Evolutionary conservation across 768 basidiomycete species (phyloP).

Genomic region (Tylopilus balloui): DNA sequence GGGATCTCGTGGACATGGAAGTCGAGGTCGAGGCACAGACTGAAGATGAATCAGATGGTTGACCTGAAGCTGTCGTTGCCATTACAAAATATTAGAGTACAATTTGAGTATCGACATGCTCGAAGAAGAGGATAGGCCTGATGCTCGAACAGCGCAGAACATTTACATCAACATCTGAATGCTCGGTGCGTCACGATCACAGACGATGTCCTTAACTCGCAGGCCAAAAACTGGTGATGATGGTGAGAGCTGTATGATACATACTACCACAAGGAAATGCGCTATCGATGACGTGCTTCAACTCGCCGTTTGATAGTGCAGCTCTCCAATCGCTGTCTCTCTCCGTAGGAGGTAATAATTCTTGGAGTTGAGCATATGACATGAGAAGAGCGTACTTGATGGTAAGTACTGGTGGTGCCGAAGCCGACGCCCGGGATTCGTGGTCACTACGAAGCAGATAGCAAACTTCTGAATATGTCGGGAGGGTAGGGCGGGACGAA

Average conservation of each 20-base stretch:
- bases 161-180: background rate
- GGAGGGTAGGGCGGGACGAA: slow-evolving; percentile 25
- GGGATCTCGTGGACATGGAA: slow-evolving; percentile 57
- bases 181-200: background rate
- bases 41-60: slow-evolving; percentile 30
- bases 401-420: slow-evolving; percentile 9
- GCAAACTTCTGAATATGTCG: slow-evolving; percentile 27
- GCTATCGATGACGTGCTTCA: slow-evolving; percentile 24
- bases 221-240: slow-evolving; percentile 18
- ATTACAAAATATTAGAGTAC: background rate
- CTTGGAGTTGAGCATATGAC: slow-evolving; percentile 37
- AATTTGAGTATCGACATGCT: background rate
- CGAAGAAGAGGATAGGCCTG: background rate
- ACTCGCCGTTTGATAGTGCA: slow-evolving; percentile 22
- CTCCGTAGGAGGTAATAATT: slow-evolving; percentile 19
- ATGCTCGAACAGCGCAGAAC: background rate
- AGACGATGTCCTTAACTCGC: background rate
- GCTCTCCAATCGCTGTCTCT: slow-evolving; percentile 35
- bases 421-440: slow-evolving; percentile 4
- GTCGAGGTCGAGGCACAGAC: slow-evolving; percentile 25
- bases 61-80: background rate
- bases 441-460: slow-evolving; percentile 19
- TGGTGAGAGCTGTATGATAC: slow-evolving; percentile 26
- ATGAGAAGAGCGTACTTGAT: slow-evolving; percentile 39
- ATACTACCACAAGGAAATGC: slow-evolving; percentile 25